Evolutionary conservation across 2,329 filamentous ascomycete genomes (phyloP), one percentile per base, ranked within the genome.

Genomic region (Stemphylium lycopersici): DNA sequence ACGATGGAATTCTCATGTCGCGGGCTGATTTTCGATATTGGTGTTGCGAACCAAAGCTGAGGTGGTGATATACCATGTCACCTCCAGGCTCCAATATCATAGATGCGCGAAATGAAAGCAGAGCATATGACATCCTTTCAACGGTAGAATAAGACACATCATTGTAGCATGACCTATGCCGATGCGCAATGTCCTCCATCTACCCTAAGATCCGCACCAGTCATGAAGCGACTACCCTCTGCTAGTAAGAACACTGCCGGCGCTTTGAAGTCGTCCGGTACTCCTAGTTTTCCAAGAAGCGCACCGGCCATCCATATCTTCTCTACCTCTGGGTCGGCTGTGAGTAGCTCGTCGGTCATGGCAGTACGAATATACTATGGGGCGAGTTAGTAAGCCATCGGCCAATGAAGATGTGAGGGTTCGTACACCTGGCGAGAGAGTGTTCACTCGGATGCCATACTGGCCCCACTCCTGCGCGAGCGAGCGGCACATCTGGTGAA

Each of bases 191-290:
- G 88, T 0, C 89, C 89, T 10, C 89, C 89, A 67, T 91, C 89
- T 43, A 91, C 87, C 29, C 87, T 77, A 68, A 91, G 69, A 61
- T 90, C 87, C 31, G 84, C 82, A 1, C 85, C 87, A 0, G 87
- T 90, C 86, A 90, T 89, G 68, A 87, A 90, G 55, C 83, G 84
- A 70, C 85, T 88, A 2, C 86, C 87, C 65, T 88, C 84, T 63
- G 84, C 87, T 18, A 89, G 76, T 61, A 89, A 78, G 70, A 89
- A 90, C 8, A 88, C 83, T 2, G 87, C 87, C 1, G 88, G 87
- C 4, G 88, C 83, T 54, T 84, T 80, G 66, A 85, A 85, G 58
- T 86, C 84, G 59, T 85, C 82, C 0, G 83, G 81, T 6, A 75
- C 76, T 4, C 83, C 83, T 39, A 86, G 64, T 22, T 82, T 76